These are phyloP conservation scores for Claviceps sp. DNA, from an alignment of 2,329 filamentous ascomycete genomes.

Conservation along the genomic window DNA sequence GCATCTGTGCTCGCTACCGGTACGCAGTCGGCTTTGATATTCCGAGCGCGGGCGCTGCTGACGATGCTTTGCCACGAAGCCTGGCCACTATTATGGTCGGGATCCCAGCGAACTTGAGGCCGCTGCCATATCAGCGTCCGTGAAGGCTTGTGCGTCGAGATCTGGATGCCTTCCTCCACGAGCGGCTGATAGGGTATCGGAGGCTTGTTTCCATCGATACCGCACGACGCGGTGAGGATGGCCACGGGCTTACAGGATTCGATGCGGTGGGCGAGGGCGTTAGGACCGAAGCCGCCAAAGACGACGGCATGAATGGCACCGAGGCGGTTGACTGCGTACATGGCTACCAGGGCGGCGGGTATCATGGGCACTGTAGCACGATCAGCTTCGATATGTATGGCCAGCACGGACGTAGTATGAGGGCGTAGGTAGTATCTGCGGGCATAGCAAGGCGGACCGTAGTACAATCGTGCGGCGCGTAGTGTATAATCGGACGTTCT, in stretches of 20 bases:
- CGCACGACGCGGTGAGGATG: conserved; percentile 81
- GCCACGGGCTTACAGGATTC: conserved; percentile 64
- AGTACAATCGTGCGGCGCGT: too few species aligned
- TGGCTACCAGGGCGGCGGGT: conserved; percentile 72
- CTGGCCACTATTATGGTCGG: conserved; percentile 53
- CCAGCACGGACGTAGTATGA: too few species aligned
- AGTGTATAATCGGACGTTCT: too few species aligned
- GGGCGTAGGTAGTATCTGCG: too few species aligned
- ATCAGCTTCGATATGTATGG: not conserved
- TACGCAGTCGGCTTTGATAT: conserved; percentile 58
- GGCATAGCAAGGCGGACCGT: too few species aligned
- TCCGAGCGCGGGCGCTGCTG: conserved; percentile 53
- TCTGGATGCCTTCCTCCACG: conserved; percentile 56
- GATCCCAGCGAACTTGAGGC: conserved; percentile 60
- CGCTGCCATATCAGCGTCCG: conserved; percentile 76
- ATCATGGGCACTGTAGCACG: conserved; percentile 73
- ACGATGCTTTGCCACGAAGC: conserved; percentile 68
- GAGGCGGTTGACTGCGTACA: conserved; percentile 66
- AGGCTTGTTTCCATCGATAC: conserved; percentile 75
- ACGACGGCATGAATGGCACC: conserved; percentile 86
- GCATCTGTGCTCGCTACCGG: conserved; percentile 65
- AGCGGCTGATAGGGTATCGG: conserved; percentile 65
- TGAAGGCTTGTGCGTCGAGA: conserved; percentile 56
- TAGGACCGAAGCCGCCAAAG: conserved; percentile 79
- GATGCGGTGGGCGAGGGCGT: conserved; percentile 75